Conservation (phyloP, 345 rosid species). For the Boechera divaricarpa region DNA sequence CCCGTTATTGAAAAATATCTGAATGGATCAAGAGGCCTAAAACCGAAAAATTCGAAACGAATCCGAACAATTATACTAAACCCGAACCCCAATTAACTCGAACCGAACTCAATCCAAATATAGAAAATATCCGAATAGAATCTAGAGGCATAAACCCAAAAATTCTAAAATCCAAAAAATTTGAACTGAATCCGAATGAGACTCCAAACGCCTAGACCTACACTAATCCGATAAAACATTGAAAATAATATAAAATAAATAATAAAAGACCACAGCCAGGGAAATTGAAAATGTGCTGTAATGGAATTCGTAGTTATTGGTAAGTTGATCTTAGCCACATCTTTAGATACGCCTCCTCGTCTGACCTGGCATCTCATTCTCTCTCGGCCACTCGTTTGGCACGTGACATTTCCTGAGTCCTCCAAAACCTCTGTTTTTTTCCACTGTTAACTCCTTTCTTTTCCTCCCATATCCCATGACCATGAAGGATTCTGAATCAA, state of each 20-base stretch:
- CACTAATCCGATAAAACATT: neutral
- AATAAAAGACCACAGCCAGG: neutral
- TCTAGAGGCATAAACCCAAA: too few species aligned
- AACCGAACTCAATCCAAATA: too few species aligned
- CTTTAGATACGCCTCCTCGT: constrained; percentile 51
- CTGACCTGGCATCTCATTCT: constrained; percentile 54
- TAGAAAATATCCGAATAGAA: too few species aligned
- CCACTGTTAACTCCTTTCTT: constrained; percentile 56
- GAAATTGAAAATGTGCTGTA: constrained; percentile 28
- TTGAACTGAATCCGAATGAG: too few species aligned
- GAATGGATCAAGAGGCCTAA: too few species aligned
- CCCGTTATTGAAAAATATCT: too few species aligned
- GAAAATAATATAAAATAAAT: neutral
- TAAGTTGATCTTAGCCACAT: constrained; percentile 58
- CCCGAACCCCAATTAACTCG: too few species aligned
- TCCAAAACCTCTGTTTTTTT: constrained; percentile 6
- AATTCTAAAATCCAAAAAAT: too few species aligned
- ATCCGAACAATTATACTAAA: too few species aligned
- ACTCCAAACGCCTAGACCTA: neutral
- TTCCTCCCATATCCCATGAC: neutral
- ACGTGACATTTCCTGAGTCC: constrained; percentile 49
- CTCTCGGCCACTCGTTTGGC: constrained; percentile 36
- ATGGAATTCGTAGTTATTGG: constrained; percentile 14
- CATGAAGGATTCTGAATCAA: constrained; percentile 41
- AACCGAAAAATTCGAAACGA: too few species aligned